These are phyloP conservation scores for Boletus fagicola DNA, from an alignment of 768 basidiomycete species.

Conservation along the genomic window DNA sequence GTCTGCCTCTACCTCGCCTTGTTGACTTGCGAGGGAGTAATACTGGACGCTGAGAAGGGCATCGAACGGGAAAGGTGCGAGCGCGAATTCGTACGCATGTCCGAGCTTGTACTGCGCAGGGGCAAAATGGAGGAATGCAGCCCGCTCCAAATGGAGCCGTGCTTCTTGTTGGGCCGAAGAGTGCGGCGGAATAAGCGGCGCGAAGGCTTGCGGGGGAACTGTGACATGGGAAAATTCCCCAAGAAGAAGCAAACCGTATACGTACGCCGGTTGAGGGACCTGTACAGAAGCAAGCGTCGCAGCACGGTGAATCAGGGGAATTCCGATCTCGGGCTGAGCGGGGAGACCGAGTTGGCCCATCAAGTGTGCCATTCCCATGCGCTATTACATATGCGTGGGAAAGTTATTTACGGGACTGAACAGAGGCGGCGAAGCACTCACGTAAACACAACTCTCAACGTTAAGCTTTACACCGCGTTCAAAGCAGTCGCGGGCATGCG, in stretches of 20 bases:
- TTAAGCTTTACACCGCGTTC: constrained; percentile 73
- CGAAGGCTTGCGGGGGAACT: constrained; percentile 49
- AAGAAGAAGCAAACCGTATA: constrained; percentile 83
- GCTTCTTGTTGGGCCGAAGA: constrained; percentile 58
- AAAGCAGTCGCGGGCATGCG: constrained; percentile 81
- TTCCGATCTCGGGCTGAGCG: constrained; percentile 50
- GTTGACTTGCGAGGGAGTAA: constrained; percentile 78
- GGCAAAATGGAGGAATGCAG: constrained; percentile 81
- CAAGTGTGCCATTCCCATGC: constrained; percentile 90
- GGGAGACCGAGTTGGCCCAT: constrained; percentile 79
- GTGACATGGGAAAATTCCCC: constrained; percentile 74
- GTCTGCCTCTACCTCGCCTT: constrained; percentile 89
- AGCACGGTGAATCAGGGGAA: constrained; percentile 74
- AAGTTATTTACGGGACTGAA: background rate
- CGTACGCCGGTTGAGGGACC: constrained; percentile 86
- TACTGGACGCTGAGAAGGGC: constrained; percentile 88
- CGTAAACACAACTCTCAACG: constrained; percentile 81
- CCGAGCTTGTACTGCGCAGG: constrained; percentile 93
- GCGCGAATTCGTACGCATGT: constrained; percentile 88
- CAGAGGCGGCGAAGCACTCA: constrained; percentile 34
- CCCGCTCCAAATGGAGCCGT: constrained; percentile 72
- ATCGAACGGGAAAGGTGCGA: constrained; percentile 82
- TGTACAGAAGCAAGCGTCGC: constrained; percentile 71
- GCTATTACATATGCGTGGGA: constrained; percentile 41
- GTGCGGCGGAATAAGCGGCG: constrained; percentile 52